Evolutionary conservation across 306 rosid genomes (phyloP).

Genomic region (Pyrus betulifolia): DNA sequence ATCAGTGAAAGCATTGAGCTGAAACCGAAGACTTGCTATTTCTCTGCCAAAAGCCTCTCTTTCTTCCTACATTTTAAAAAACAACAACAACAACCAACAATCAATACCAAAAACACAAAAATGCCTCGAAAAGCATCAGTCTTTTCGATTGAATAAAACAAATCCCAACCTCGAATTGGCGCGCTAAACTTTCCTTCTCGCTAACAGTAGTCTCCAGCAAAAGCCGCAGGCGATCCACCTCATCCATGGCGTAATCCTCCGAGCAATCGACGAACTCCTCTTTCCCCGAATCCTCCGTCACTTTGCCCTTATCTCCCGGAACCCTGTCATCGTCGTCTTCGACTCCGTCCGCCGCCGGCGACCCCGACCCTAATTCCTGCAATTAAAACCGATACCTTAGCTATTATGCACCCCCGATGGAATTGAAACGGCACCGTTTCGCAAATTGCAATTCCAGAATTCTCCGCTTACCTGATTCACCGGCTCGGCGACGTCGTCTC

Average conservation of each 20-base stretch:
- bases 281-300: constrained; percentile 47
- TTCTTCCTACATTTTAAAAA: constrained; percentile 44
- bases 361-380: neutral
- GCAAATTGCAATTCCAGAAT: neutral
- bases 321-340: constrained; percentile 11
- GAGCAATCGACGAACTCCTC: constrained; percentile 94
- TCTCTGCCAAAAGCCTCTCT: constrained; percentile 40
- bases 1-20: constrained; percentile 47
- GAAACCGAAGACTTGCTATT: constrained; percentile 36
- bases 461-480: constrained; percentile 28
- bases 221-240: constrained; percentile 33
- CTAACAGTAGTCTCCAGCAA: constrained; percentile 24
- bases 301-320: constrained; percentile 31
- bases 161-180: constrained; percentile 34
- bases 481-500: constrained; percentile 2
- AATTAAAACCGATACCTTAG: neutral
- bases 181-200: constrained; percentile 36
- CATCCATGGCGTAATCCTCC: constrained; percentile 44
- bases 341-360: neutral
- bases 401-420: neutral
- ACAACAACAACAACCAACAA: neutral
- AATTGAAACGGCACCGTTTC: neutral
- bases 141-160: neutral
- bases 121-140: neutral
- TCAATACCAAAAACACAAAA: neutral